Evolutionary conservation across 257 asterid genomes (phyloP).

Genomic region (Osmanthus fragrans): DNA sequence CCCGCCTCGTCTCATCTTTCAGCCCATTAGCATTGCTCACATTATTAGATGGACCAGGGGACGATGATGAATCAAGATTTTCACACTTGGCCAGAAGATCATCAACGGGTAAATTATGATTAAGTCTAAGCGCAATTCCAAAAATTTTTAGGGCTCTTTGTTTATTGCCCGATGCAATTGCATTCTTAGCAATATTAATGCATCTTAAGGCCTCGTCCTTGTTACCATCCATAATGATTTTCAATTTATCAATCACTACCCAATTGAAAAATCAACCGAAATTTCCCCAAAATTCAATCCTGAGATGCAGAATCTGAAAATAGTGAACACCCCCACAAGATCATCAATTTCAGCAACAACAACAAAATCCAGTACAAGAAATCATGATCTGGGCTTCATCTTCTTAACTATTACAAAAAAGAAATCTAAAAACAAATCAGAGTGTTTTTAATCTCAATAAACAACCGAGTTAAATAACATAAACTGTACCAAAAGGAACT

Average conservation of each 20-base stretch:
- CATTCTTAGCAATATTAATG: slow-evolving; percentile 54
- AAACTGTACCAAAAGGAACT: slow-evolving; percentile 12
- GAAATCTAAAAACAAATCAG: slow-evolving; percentile 17
- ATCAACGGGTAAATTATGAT: slow-evolving; percentile 35
- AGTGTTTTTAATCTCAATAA: slow-evolving; percentile 23
- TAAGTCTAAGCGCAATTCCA: slow-evolving; percentile 56
- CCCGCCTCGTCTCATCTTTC: slow-evolving; percentile 25
- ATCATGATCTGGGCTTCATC: no score
- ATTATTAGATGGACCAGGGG: slow-evolving; percentile 39
- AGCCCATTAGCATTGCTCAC: no score
- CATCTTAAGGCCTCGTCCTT: slow-evolving; percentile 72
- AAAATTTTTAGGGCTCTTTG: slow-evolving; percentile 55
- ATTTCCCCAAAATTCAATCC: slow-evolving; percentile 30
- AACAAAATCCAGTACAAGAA: no score
- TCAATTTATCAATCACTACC: slow-evolving; percentile 13
- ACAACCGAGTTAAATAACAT: slow-evolving; percentile 7
- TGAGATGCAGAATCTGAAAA: slow-evolving; percentile 32
- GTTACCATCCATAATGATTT: slow-evolving; percentile 57
- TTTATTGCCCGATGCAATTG: slow-evolving; percentile 57
- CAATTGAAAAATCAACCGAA: slow-evolving; percentile 9
- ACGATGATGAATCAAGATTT: slow-evolving; percentile 35
- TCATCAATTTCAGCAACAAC: no score
- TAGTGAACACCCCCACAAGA: no score
- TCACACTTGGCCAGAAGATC: slow-evolving; percentile 56
- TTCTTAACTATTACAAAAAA: slow-evolving; percentile 9